A percentile compares a stretch with the other conserved stretches of the same genome.
Conservation (phyloP, 495 filamentous ascomycete species). For the Penicillium fimorum region DNA sequence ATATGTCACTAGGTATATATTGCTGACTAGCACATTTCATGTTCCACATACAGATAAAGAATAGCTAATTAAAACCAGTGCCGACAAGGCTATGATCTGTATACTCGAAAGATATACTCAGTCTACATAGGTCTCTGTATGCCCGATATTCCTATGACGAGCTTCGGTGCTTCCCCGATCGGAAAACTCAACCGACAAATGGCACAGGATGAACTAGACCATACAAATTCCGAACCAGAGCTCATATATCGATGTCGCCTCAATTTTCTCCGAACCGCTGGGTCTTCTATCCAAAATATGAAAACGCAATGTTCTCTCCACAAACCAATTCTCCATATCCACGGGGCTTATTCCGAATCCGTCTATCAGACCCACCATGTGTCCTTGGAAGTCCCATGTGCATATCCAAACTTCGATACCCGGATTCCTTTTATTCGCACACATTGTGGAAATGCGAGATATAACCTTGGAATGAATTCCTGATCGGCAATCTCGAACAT, state of each 20-base stretch:
- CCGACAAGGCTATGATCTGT: no score
- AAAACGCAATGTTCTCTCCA: neutral
- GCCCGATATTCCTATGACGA: no score
- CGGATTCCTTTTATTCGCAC: neutral
- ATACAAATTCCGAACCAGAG: neutral
- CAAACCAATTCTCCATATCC: neutral
- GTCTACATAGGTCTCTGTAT: no score
- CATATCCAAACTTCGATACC: neutral
- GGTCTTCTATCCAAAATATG: neutral
- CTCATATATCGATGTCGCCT: neutral
- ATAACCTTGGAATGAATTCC: constrained; percentile 4
- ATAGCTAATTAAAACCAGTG: no score
- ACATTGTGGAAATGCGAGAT: neutral
- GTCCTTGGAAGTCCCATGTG: neutral
- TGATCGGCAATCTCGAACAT: constrained; percentile 5
- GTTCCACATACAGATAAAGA: no score
- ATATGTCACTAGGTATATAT: no score
- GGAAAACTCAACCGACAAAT: neutral
- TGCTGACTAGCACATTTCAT: no score
- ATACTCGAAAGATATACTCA: no score
- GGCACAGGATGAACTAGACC: neutral
- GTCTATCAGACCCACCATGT: constrained; percentile 1
- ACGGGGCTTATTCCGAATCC: constrained; percentile 13
- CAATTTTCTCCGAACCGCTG: neutral
- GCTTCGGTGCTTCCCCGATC: neutral